phyloP scores from a whole-genome alignment of 2,329 filamentous ascomycete genomes.

The Microsporum audouinii region DNA sequence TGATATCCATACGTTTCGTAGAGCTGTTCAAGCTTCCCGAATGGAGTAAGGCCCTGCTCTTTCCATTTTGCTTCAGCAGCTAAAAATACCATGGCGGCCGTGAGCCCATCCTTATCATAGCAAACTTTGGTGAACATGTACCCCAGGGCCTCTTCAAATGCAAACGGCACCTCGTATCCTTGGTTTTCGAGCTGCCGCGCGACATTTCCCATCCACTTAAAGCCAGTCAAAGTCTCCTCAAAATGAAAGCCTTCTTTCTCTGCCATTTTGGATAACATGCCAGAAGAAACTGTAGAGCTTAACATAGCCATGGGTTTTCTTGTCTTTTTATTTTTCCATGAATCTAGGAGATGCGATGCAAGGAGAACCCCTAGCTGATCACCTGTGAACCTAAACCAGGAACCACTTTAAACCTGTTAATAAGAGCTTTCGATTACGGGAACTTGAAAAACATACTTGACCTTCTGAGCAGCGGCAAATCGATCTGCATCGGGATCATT shows the following conservation, averaged over 20 bases:
- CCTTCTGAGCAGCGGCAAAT: constrained; percentile 49
- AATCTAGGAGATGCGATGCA: constrained; percentile 46
- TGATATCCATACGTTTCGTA: constrained; percentile 50
- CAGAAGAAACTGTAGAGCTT: constrained; percentile 52
- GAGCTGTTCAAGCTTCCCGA: constrained; percentile 45
- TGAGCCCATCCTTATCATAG: constrained; percentile 54
- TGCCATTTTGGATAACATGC: constrained; percentile 51
- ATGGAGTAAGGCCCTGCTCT: constrained; percentile 44
- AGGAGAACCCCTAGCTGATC: constrained; percentile 53
- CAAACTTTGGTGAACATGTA: constrained; percentile 55
- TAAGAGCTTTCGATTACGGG: neutral
- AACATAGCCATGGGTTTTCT: constrained; percentile 41
- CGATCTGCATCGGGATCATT: constrained; percentile 57
- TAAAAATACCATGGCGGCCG: constrained; percentile 49
- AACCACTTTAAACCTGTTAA: constrained; percentile 26
- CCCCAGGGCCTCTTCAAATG: constrained; percentile 55
- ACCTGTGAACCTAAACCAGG: constrained; percentile 53
- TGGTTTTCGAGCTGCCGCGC: constrained; percentile 41
- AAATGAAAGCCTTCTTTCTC: constrained; percentile 45
- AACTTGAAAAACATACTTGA: constrained; percentile 27
- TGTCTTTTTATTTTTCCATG: constrained; percentile 22
- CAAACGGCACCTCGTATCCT: constrained; percentile 45
- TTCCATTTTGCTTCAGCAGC: constrained; percentile 43
- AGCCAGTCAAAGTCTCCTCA: constrained; percentile 52
- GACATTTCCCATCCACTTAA: constrained; percentile 57